Evolutionary conservation across 805 yeast genomes (phyloP).

Genomic region (Alloascoidea africana): DNA sequence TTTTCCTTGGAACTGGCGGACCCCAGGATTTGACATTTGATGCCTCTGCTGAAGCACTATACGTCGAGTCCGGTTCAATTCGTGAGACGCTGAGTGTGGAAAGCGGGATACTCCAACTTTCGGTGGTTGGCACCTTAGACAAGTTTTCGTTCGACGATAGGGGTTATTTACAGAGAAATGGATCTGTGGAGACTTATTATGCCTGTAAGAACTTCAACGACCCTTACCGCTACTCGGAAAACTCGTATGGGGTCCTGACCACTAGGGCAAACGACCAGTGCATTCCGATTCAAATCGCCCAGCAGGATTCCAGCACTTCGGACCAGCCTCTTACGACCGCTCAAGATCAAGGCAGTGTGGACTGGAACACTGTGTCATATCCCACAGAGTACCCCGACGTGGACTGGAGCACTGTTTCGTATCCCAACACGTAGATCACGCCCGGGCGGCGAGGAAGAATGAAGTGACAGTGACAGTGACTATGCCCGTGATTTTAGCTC

Average conservation of each 20-base stretch:
- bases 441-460: too few relatives aligned
- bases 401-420: too few relatives aligned
- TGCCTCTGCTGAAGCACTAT: slow-evolving; percentile 5
- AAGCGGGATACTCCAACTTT: neutral
- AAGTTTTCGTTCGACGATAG: slow-evolving; percentile 6
- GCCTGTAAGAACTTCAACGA: slow-evolving; percentile 29
- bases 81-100: neutral
- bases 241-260: slow-evolving; percentile 16
- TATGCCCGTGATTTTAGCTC: too few relatives aligned
- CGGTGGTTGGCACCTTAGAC: slow-evolving; percentile 2
- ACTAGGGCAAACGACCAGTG: too few relatives aligned
- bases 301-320: too few relatives aligned
- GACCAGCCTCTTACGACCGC: too few relatives aligned
- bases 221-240: slow-evolving; percentile 24
- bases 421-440: too few relatives aligned
- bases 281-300: too few relatives aligned
- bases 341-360: too few relatives aligned
- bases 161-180: slow-evolving; percentile 17
- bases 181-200: slow-evolving; percentile 20
- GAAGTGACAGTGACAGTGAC: too few relatives aligned
- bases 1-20: slow-evolving; percentile 16
- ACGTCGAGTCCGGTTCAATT: slow-evolving; percentile 3
- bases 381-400: too few relatives aligned
- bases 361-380: too few relatives aligned
- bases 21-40: slow-evolving; percentile 13